A percentile compares a stretch with the other conserved stretches of the same genome.
These are phyloP conservation scores for Rhizopogon rudus DNA, from an alignment of 768 basidiomycete species.

Conservation along the genomic window DNA sequence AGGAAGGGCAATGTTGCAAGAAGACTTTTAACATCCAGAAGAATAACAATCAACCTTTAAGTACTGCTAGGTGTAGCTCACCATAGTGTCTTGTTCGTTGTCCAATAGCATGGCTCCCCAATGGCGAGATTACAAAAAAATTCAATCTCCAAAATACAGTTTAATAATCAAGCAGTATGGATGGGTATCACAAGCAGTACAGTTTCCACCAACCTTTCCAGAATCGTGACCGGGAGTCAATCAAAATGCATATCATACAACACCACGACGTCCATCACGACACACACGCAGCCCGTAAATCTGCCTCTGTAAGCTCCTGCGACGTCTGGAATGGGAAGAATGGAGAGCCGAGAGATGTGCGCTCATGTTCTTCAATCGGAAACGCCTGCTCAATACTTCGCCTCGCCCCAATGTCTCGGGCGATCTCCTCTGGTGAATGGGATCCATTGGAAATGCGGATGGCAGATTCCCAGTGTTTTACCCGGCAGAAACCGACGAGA, in stretches of 20 bases:
- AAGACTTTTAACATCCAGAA: too few species aligned
- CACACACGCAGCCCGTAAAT: slow-evolving; percentile 52
- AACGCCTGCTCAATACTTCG: slow-evolving; percentile 50
- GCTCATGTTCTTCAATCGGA: slow-evolving; percentile 30
- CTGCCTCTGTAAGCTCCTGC: slow-evolving; percentile 36
- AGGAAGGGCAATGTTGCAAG: too few species aligned
- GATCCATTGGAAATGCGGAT: slow-evolving; percentile 41
- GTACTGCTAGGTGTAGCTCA: too few species aligned
- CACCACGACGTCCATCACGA: slow-evolving; percentile 24
- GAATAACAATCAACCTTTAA: too few species aligned
- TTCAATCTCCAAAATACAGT: slow-evolving; percentile 8
- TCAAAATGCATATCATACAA: slow-evolving; percentile 1
- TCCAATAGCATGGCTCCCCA: too few species aligned
- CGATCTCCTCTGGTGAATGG: slow-evolving; percentile 36
- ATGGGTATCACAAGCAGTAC: not conserved
- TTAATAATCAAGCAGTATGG: slow-evolving; percentile 11
- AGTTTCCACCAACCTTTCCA: not conserved
- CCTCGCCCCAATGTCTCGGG: slow-evolving; percentile 46
- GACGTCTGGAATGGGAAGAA: slow-evolving; percentile 19
- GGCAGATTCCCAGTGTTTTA: slow-evolving; percentile 80
- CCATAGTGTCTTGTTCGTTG: too few species aligned
- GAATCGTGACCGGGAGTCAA: not conserved
- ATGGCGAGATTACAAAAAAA: too few species aligned
- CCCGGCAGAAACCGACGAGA: slow-evolving; percentile 73
- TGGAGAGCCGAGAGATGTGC: slow-evolving; percentile 2